phyloP scores from a whole-genome alignment of 2,329 filamentous ascomycete genomes.

The Xylaria digitata region DNA sequence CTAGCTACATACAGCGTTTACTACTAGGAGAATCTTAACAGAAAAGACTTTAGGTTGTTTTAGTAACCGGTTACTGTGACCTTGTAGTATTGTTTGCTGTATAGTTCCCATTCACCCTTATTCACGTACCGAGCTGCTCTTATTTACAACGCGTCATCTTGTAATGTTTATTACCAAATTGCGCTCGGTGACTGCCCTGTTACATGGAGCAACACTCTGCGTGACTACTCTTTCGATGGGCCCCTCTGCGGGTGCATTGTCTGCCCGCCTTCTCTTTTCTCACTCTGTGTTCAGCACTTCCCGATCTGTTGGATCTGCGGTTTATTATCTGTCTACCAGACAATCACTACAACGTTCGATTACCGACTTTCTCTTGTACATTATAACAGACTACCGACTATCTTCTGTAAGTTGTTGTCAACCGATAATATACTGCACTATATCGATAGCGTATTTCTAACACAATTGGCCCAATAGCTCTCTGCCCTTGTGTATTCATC shows the following conservation, averaged over 20 bases:
- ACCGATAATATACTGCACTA: not conserved
- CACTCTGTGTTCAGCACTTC: not conserved
- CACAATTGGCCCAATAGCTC: not conserved
- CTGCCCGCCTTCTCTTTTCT: not conserved
- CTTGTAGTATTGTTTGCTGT: no score
- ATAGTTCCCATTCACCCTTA: no score
- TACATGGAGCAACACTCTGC: not conserved
- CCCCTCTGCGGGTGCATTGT: not conserved
- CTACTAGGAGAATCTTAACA: no score
- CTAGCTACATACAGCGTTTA: no score
- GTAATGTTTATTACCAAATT: no score
- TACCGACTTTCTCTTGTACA: not conserved
- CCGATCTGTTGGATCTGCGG: not conserved
- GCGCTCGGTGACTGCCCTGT: no score
- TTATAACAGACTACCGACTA: not conserved
- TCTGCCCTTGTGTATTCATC: not conserved
- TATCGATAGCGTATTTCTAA: not conserved
- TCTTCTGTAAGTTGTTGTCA: not conserved
- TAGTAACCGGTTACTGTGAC: no score
- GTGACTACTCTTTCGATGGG: not conserved
- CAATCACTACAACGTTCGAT: no score
- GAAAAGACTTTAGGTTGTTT: no score
- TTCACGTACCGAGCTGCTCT: no score
- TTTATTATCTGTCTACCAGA: no score
- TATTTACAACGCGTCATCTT: no score